A percentile compares a stretch with the other conserved stretches of the same genome.
Conservation (phyloP, 345 rosid genomes). For the Salix dunnii region DNA sequence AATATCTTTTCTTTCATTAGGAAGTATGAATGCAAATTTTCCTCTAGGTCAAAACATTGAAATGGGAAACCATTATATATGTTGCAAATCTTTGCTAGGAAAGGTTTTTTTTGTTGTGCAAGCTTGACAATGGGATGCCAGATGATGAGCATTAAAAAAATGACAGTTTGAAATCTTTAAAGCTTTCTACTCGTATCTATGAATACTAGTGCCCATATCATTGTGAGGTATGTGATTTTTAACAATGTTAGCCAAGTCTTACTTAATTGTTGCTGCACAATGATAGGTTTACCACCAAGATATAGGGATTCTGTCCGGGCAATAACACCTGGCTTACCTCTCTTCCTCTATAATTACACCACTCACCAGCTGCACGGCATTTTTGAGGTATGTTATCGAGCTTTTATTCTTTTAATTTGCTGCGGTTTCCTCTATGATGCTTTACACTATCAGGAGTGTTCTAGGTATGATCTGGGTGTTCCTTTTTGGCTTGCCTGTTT, state of each 20-base stretch:
- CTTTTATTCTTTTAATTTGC: background rate
- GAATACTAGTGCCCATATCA: background rate
- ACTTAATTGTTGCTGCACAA: conserved; percentile 7
- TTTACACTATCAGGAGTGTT: background rate
- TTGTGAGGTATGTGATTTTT: background rate
- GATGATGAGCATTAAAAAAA: background rate
- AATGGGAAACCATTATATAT: background rate
- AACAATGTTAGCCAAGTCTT: background rate
- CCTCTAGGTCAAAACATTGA: background rate
- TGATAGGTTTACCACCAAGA: conserved; percentile 90
- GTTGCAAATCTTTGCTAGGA: background rate
- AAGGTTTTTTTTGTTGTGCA: background rate
- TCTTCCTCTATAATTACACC: conserved; percentile 94
- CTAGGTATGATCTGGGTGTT: background rate
- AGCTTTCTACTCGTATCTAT: background rate
- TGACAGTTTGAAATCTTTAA: background rate
- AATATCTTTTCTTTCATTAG: background rate
- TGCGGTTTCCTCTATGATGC: background rate
- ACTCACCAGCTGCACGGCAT: conserved; percentile 98
- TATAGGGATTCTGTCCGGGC: conserved; percentile 97
- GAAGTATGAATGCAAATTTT: background rate
- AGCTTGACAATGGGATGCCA: background rate
- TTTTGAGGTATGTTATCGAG: conserved; percentile 68
- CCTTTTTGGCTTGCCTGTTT: background rate
- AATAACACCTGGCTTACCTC: conserved; percentile 93